Conservation (phyloP, 257 asterid species). For the Handroanthus guayacan region DNA sequence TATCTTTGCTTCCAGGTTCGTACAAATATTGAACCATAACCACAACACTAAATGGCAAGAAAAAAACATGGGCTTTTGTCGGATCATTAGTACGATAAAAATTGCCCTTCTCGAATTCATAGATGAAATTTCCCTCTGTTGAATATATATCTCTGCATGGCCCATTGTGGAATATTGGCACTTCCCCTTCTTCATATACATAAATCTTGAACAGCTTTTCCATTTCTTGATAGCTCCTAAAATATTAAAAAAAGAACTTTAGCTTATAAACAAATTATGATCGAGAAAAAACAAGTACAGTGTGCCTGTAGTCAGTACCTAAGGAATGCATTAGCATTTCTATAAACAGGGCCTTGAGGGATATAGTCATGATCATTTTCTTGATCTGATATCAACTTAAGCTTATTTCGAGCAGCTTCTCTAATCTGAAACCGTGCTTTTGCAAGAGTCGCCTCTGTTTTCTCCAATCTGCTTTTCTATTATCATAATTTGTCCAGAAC, state of each 20-base stretch:
- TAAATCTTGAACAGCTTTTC: constrained; percentile 57
- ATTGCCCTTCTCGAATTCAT: constrained; percentile 53
- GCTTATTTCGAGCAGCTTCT: constrained; percentile 26
- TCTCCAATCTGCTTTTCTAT: constrained; percentile 3
- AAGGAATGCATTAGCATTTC: constrained; percentile 28
- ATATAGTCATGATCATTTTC: constrained; percentile 16
- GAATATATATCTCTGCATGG: constrained; percentile 63
- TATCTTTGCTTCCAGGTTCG: constrained; percentile 42
- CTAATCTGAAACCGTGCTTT: constrained; percentile 24
- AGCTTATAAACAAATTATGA: background rate
- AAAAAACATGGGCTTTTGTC: constrained; percentile 55
- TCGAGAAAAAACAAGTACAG: background rate
- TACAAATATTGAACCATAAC: constrained; percentile 49
- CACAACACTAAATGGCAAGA: constrained; percentile 61
- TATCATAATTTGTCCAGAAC: too few relatives aligned
- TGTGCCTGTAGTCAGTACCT: background rate
- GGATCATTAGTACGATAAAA: constrained; percentile 52
- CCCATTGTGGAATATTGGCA: constrained; percentile 58
- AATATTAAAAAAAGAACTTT: background rate
- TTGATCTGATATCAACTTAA: constrained; percentile 13
- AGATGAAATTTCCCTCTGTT: constrained; percentile 60
- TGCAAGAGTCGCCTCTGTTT: constrained; percentile 17
- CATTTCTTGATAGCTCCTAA: constrained; percentile 65
- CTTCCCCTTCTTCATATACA: constrained; percentile 64
- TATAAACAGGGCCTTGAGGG: constrained; percentile 29